Evolutionary conservation across 2,329 filamentous ascomycete genomes (phyloP).

Genomic region (Pezicula radicicola): DNA sequence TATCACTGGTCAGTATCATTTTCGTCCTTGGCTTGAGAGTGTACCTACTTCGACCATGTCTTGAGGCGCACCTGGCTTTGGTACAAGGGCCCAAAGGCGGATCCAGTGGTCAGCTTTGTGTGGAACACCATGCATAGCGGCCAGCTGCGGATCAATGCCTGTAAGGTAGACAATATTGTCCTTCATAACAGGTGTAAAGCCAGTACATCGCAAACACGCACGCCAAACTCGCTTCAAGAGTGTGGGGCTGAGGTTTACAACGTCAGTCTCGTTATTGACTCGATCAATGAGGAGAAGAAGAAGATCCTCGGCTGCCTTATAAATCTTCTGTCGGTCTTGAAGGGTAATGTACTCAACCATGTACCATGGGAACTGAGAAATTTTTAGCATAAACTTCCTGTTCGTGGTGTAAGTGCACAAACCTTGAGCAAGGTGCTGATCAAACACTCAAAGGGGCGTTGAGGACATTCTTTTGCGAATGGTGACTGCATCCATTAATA

Average conservation of each 20-base stretch:
- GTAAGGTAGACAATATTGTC: constrained; percentile 50
- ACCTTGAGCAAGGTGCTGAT: constrained; percentile 50
- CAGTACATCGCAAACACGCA: constrained; percentile 53
- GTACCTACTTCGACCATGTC: constrained; percentile 53
- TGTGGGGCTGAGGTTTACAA: constrained; percentile 45
- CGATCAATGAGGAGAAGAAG: constrained; percentile 41
- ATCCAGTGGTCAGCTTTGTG: constrained; percentile 45
- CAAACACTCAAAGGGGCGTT: constrained; percentile 63
- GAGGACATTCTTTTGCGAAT: constrained; percentile 57
- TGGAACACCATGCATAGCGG: constrained; percentile 43
- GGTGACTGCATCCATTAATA: constrained; percentile 43
- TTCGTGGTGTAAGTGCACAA: constrained; percentile 24
- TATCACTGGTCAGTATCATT: constrained; percentile 22
- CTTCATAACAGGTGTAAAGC: constrained; percentile 60
- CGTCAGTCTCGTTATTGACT: constrained; percentile 36
- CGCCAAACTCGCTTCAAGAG: constrained; percentile 51
- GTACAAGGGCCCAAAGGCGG: constrained; percentile 48
- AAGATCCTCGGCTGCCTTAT: constrained; percentile 46
- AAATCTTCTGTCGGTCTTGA: constrained; percentile 51
- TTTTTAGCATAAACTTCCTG: constrained; percentile 31
- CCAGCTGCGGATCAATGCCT: constrained; percentile 30
- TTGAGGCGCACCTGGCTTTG: constrained; percentile 43
- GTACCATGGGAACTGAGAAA: constrained; percentile 56
- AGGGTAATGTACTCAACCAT: constrained; percentile 54
- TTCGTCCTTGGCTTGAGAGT: background rate